Evolutionary conservation across 495 filamentous ascomycete species (phyloP), one percentile per base, ranked within the genome.

Genomic region (Aspergillus nidulans): DNA sequence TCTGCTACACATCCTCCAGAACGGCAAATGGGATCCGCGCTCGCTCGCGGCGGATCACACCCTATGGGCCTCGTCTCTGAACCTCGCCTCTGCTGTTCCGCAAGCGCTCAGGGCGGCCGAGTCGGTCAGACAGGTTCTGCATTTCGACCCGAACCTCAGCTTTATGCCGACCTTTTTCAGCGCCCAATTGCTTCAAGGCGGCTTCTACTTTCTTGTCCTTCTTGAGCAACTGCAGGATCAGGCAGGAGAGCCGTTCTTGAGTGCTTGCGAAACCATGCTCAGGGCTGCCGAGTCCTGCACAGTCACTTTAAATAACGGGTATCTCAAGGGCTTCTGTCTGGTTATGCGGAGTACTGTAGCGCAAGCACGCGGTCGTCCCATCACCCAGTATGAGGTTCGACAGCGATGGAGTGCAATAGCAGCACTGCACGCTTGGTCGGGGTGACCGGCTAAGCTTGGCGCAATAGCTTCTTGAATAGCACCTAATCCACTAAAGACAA

Each of bases 121-220:
- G 66, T 87, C 89, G 16, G 83, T 91, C 56, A 84, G 81, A 69
- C 85, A 89, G 60, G 89, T 92, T 49, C 77, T 92, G 18, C 85
- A 90, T 55, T 87, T 84, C 63, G 89, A 92, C 65, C 86, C 89
- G 0, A 88, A 90, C 40, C 77, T 91, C 38, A 89, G 88, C 61
- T 91, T 91, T 69, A 92, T 91, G 86, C 89, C 89, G 3, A 90
- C 90, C 72, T 89, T 92, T 66, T 92, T 91, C 63, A 88, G 89
- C 44, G 90, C 91, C 58, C 90, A 91, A 60, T 77, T 92, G 0
- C 72, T 92, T 3, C 89, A 91, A 63, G 87, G 88, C 8, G 90
- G 87, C 34, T 92, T 91, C 67, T 70, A 92, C 12, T 74, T 92
- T 0, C 78, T 92, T 1, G 76, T 91, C 20, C 90, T 91, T 44